These are phyloP conservation scores for Phaffomyces antillensis DNA, from an alignment of 805 yeast species.

Conservation along the genomic window DNA sequence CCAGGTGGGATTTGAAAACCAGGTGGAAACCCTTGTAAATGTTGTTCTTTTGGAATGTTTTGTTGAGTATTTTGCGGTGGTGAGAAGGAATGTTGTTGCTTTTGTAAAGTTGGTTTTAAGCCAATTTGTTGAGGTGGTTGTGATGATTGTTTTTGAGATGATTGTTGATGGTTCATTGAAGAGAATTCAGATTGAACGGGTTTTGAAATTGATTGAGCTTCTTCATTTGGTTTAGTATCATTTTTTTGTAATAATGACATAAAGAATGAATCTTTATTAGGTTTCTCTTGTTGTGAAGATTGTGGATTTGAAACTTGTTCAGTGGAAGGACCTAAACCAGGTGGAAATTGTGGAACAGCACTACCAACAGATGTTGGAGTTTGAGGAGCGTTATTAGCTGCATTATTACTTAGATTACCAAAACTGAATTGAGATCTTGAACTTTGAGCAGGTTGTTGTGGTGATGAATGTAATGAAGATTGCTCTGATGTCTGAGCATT, in stretches of 20 bases:
- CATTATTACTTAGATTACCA: slow-evolving; percentile 1
- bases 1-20: slow-evolving; percentile 11
- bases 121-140: slow-evolving; percentile 1
- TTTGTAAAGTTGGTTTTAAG: neutral
- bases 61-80: slow-evolving; percentile 2
- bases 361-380: slow-evolving; percentile 12
- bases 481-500: neutral
- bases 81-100: neutral
- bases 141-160: neutral
- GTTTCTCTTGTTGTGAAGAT: slow-evolving; percentile 5
- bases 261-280: slow-evolving; percentile 19
- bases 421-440: slow-evolving; percentile 7
- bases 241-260: slow-evolving; percentile 18
- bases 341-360: slow-evolving; percentile 14
- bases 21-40: slow-evolving; percentile 8
- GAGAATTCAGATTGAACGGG: neutral
- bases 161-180: neutral
- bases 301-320: slow-evolving; percentile 3
- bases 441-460: slow-evolving; percentile 3
- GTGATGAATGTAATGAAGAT: slow-evolving; percentile 5
- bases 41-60: slow-evolving; percentile 4
- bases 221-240: slow-evolving; percentile 8
- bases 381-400: slow-evolving; percentile 5
- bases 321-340: slow-evolving; percentile 10
- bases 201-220: neutral